Evolutionary conservation across 1,284 basidiomycete species (phyloP).

Genomic region (Singerocomus inundabilis): DNA sequence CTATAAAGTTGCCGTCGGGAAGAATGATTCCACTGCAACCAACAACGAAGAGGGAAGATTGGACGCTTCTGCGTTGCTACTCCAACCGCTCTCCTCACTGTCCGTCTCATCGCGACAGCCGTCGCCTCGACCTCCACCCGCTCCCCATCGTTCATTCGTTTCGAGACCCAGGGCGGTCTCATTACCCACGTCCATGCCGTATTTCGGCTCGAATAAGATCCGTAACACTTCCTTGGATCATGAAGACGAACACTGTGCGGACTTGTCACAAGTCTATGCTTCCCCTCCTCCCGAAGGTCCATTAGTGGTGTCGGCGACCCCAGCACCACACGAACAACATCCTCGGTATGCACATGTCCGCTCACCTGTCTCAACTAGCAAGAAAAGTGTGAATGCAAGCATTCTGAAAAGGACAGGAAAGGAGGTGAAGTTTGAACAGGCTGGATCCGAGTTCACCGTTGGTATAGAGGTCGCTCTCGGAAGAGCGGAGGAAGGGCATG

Average conservation of each 20-base stretch:
- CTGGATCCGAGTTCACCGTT: conserved; percentile 29
- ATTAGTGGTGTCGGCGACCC: conserved; percentile 19
- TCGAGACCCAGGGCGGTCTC: conserved; percentile 28
- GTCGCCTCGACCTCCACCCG: conserved; percentile 9
- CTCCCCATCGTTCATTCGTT: conserved; percentile 13
- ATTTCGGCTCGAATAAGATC: conserved; percentile 5
- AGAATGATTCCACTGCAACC: background rate
- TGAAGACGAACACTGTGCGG: conserved; percentile 22
- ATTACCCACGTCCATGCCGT: conserved; percentile 13
- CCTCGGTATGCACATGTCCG: conserved; percentile 31
- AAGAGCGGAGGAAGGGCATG: conserved; percentile 33
- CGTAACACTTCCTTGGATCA: conserved; percentile 16
- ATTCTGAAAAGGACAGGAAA: conserved; percentile 17
- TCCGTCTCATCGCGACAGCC: conserved; percentile 5
- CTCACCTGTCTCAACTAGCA: conserved; percentile 8
- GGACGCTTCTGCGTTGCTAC: conserved; percentile 27
- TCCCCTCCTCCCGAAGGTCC: conserved; percentile 32
- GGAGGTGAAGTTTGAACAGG: conserved; percentile 30
- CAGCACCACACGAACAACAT: conserved; percentile 22
- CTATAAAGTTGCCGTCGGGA: conserved; percentile 15
- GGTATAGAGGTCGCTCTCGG: conserved; percentile 35
- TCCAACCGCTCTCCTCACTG: conserved; percentile 28
- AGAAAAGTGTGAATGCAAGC: conserved; percentile 15
- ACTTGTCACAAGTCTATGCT: conserved; percentile 31
- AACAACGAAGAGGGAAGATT: conserved; percentile 10